Evolutionary conservation across 164 flowering plant genomes (phyloP).

Genomic region (Magnolia officinalis): DNA sequence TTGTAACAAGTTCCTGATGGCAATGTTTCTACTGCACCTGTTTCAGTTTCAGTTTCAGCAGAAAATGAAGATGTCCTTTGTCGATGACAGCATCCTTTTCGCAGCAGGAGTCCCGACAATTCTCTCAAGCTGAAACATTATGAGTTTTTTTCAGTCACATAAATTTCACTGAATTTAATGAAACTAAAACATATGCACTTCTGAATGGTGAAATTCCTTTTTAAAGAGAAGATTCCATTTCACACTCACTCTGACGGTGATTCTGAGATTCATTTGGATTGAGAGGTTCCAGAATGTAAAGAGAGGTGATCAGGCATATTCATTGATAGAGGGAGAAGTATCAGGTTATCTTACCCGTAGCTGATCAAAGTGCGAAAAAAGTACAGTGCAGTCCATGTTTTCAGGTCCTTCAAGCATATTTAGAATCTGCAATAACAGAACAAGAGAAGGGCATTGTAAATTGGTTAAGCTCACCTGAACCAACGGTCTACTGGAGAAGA

Average conservation of each 20-base stretch:
- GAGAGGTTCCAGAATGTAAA: not conserved
- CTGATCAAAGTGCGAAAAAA: constrained; percentile 71
- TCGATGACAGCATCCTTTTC: constrained; percentile 63
- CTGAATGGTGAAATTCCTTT: no score
- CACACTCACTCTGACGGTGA: no score
- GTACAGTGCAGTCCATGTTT: constrained; percentile 59
- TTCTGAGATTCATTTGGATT: no score
- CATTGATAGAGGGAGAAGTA: not conserved
- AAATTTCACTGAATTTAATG: not conserved
- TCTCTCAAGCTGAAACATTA: constrained; percentile 63
- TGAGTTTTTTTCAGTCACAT: not conserved
- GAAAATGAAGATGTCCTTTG: constrained; percentile 55
- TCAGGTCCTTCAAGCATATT: constrained; percentile 78
- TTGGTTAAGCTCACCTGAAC: no score
- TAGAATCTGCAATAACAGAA: constrained; percentile 52
- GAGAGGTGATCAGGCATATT: not conserved
- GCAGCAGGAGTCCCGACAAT: constrained; percentile 65
- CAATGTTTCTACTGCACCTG: no score
- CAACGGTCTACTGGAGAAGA: no score
- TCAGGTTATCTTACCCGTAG: constrained; percentile 44
- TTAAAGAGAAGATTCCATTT: no score
- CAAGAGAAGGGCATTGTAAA: not conserved
- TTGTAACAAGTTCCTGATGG: no score
- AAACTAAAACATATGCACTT: not conserved
- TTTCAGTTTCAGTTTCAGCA: constrained; percentile 13